Evolutionary conservation across 176 grass and related monocot genomes (phyloP), one percentile per base, ranked within the genome.

Genomic region (Oryza brachyantha): DNA sequence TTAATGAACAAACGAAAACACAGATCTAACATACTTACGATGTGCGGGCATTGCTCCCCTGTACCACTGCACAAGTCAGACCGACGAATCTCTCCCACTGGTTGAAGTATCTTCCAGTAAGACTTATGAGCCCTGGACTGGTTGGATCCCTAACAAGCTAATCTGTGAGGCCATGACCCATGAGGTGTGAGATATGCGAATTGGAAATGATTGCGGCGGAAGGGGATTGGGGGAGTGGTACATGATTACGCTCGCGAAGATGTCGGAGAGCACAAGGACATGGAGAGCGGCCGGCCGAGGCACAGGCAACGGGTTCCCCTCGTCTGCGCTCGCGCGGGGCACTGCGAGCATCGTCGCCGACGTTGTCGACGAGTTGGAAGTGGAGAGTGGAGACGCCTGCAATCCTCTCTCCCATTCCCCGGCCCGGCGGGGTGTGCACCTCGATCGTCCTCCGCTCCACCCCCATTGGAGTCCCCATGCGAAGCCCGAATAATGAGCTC

Each of bases 201-300:
- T 50, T 8, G 27, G 26, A 26, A 29, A 31, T 24, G 29, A 8
- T n/a, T 21, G 35, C 4, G 22, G 36, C 17, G 68, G 35, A 6
- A 25, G 50, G 12, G 21, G 25, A 48, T 41, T 41, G 52, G 65
- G 31, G 72, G 11, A 46, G 63, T 32, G 71, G 12, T 74, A 26
- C 1, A 12, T 74, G 17, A 21, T 24, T 25, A 55, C 72, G 21
- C 80, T 81, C 70, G 69, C 74, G 50, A 39, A 93, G 85, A 22
- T 81, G 72, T 45, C 86, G 58, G 55, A 81, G 80, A 89, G 55
- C 70, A 86, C 83, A 55, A 86, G 68, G 1, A 71, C 31, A 13
- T 80, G 79, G 79, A 73, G 37, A 60, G 84, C 81, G 19, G 46
- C 66, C 29, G 10, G 45, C 29, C 9, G 32, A 29, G 52, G 72